Evolutionary conservation across 2,329 filamentous ascomycete genomes (phyloP), one percentile per base, ranked within the genome.

Genomic region (Fusarium mundagurra): DNA sequence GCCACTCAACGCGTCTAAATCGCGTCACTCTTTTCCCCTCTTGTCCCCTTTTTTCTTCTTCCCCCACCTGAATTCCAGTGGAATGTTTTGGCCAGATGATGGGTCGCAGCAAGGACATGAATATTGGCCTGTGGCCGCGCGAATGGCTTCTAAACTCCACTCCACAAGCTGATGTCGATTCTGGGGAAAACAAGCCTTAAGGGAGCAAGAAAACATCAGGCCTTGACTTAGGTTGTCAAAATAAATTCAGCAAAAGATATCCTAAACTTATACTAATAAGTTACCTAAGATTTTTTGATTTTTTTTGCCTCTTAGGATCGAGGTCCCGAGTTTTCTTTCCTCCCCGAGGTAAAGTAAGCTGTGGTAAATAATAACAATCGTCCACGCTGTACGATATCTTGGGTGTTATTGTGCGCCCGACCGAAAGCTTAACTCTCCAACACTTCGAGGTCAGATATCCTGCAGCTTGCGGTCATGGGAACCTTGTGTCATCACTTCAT

Each of bases 1-100:
- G 71, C 76, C 73, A 76, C 73, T 77, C 61, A 67, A 78, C 76
- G 73, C 76, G 76, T 78, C 67, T 59, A 33, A 33, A 47, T 67
- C 76, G 67, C 76, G 76, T 63, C 31, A 61, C 68, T 36, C 27
- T 41, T 31, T 65, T 55, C 61, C 65, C 67, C 54, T 64, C 60
- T 61, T 41, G 36, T 39, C 66, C 65, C 69, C 55, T 68, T 61
- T 68, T 55, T 68, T 71, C 71, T 64, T 64, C 36, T 38, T 44
- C 38, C 43, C 62, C 60, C 64, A 67, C 67, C 47, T 60, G 33
- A 64, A 77, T 74, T 72, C 76, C 67, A 75, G 53, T 61, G 57
- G 59, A 70, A 34, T 73, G 58, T 73, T 66, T 61, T 50, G 59
- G 63, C 31, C 61, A 29, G 58, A 54, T 50, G 27, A 54, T 71